phyloP scores from a whole-genome alignment of 1,284 basidiomycete species.

The Puccinia triticina region DNA sequence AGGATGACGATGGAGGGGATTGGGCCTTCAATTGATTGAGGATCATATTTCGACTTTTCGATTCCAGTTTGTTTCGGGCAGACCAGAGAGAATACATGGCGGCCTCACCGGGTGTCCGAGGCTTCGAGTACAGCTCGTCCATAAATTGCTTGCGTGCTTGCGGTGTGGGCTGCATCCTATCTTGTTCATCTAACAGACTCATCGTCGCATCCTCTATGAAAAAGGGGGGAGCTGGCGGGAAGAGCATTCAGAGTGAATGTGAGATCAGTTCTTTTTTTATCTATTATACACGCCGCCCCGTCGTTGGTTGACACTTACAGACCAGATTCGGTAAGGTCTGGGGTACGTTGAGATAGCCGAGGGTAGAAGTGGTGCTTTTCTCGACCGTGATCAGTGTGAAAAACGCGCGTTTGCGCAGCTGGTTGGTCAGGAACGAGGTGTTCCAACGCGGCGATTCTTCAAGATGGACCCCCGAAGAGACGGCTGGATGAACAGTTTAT shows the following conservation, averaged over 20 bases:
- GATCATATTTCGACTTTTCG: neutral
- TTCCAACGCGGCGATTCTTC: slow-evolving; percentile 35
- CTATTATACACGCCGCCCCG: too few species aligned
- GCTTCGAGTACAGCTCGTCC: neutral
- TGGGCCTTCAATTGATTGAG: slow-evolving; percentile 2
- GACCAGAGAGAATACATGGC: neutral
- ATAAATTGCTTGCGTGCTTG: slow-evolving; percentile 8
- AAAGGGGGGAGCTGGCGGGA: neutral
- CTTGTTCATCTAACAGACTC: neutral
- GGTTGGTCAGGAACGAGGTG: slow-evolving; percentile 31
- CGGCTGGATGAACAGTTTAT: neutral
- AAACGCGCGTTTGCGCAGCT: slow-evolving; percentile 44
- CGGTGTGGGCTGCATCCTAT: neutral
- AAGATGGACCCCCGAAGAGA: slow-evolving; percentile 2
- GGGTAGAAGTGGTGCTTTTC: neutral
- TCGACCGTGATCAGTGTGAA: slow-evolving; percentile 6
- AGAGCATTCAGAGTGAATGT: neutral
- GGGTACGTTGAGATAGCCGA: slow-evolving; percentile 5
- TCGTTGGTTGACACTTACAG: neutral
- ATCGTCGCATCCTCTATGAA: neutral
- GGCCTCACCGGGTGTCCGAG: slow-evolving; percentile 7
- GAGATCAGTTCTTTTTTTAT: neutral
- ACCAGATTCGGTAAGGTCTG: neutral
- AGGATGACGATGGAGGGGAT: neutral
- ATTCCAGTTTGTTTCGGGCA: slow-evolving; percentile 7